Evolutionary conservation across 306 rosid species (phyloP), one percentile per base, ranked within the genome.

Genomic region (Prinsepia uniflora): DNA sequence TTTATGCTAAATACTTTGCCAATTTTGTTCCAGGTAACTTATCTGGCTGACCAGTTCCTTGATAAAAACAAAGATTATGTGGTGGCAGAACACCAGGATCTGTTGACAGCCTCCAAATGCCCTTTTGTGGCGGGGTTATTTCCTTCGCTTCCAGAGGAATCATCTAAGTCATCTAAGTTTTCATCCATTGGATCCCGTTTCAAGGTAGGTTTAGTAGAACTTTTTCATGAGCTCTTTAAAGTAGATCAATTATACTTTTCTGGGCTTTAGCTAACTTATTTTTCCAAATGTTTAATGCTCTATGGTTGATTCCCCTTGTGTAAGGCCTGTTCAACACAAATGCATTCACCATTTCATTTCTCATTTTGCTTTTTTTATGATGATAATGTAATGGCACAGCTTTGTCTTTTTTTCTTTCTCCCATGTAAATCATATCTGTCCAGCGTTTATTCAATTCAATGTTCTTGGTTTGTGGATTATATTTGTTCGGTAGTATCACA

Each of bases 21-120:
- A 45, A 72, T 68, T 79, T 14, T 22, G 9, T 79, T 81, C 67
- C 84, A 95, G 99, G 99, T 95, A 64, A 80, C 77, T 54, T 95
- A 95, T 83, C 85, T 77, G 81, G 99, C 97, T 74, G 97, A 95
- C 81, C 90, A 83, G 83, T 95, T 95, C 76, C 89, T 95, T 74
- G 99, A 95, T 78, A 95, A 95, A 82, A 95, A 95, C 90, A 95
- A 95, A 88, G 99, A 95, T 81, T 95, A 95, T 83, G 99, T 95
- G 76, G 91, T 95, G 54, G 99, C 97, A 42, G 99, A 95, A 81
- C 97, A 91, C 77, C 99, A 87, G 85, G 96, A 82, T 78, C 85
- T 95, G 75, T 83, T 95, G 79, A 88, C 84, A 67, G 86, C 96
- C 81, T 87, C 99, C 75, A 88, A 85, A 75, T 95, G 97, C 85